Evolutionary conservation across 495 filamentous ascomycete genomes (phyloP).

Genomic region (Sphaerosporella brunnea): DNA sequence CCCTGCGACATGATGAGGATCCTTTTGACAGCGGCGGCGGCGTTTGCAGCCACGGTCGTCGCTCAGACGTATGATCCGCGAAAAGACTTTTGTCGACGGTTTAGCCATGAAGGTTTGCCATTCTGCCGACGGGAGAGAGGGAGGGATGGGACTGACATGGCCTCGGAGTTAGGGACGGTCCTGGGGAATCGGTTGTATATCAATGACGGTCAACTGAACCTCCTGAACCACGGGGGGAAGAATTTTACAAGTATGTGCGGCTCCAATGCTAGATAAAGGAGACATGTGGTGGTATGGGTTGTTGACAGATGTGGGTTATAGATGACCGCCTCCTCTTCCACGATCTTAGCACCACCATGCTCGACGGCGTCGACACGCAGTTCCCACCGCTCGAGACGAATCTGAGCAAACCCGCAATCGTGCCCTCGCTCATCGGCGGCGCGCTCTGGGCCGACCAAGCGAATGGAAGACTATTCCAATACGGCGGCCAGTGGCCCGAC

Average conservation of each 20-base stretch:
- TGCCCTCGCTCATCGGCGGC: conserved; percentile 32
- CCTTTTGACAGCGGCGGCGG: too few species aligned
- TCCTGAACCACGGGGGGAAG: conserved; percentile 29
- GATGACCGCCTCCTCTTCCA: conserved; percentile 32
- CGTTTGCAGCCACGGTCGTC: too few species aligned
- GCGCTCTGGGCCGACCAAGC: conserved; percentile 35
- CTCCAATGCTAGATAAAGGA: not conserved
- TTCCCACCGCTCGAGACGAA: conserved; percentile 24
- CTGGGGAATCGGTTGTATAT: conserved; percentile 35
- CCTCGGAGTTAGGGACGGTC: conserved; percentile 31
- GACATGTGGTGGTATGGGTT: not conserved
- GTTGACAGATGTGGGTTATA: conserved; percentile 24
- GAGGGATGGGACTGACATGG: not conserved
- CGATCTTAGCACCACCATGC: conserved; percentile 34
- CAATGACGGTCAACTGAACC: conserved; percentile 35
- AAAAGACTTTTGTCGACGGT: conserved; percentile 6
- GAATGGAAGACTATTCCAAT: conserved; percentile 37
- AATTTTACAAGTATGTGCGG: conserved; percentile 30
- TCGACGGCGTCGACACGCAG: conserved; percentile 32
- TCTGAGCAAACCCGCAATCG: conserved; percentile 32
- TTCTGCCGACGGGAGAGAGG: not conserved
- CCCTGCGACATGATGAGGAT: too few species aligned
- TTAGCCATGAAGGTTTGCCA: conserved; percentile 5
- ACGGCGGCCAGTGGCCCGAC: conserved; percentile 22
- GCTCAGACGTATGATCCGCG: conserved; percentile 4